Percentiles rank a stretch among this genome's conserved stretches.
Conservation (phyloP, 805 yeast species). For the Yarrowia yakushimensis region DNA sequence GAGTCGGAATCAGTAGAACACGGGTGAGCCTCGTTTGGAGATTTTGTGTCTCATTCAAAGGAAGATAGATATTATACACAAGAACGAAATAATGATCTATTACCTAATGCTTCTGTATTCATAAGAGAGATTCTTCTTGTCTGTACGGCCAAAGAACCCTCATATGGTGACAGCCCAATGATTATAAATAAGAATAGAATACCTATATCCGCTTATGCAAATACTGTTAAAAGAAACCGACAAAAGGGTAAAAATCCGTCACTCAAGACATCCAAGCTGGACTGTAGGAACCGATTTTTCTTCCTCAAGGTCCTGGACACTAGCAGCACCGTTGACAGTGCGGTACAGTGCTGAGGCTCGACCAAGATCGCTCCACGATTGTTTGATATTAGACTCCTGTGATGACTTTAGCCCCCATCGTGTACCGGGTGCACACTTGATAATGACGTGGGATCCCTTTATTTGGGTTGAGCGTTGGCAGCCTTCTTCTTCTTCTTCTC, state of each 20-base stretch:
- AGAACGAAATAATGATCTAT: no score
- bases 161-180: no score
- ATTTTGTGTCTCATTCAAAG: no score
- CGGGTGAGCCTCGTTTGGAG: no score
- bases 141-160: no score
- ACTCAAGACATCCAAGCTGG: slow-evolving; percentile 16
- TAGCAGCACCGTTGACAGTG: not conserved
- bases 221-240: not conserved
- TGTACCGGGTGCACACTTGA: slow-evolving; percentile 7
- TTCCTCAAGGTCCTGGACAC: not conserved
- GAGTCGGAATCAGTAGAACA: no score
- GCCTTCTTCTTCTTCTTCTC: slow-evolving; percentile 27
- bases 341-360: not conserved
- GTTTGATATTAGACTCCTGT: not conserved
- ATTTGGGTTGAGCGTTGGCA: slow-evolving; percentile 18
- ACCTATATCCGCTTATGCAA: slow-evolving; percentile 11
- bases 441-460: not conserved
- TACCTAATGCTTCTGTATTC: no score
- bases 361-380: slow-evolving; percentile 5
- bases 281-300: not conserved
- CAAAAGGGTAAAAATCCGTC: not conserved
- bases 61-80: no score
- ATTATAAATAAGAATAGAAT: slow-evolving; percentile 5
- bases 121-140: no score
- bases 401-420: not conserved